Base-by-base conservation (phyloP, 2,329 filamentous ascomycete genomes). In the Elsinoe perseae region DNA sequence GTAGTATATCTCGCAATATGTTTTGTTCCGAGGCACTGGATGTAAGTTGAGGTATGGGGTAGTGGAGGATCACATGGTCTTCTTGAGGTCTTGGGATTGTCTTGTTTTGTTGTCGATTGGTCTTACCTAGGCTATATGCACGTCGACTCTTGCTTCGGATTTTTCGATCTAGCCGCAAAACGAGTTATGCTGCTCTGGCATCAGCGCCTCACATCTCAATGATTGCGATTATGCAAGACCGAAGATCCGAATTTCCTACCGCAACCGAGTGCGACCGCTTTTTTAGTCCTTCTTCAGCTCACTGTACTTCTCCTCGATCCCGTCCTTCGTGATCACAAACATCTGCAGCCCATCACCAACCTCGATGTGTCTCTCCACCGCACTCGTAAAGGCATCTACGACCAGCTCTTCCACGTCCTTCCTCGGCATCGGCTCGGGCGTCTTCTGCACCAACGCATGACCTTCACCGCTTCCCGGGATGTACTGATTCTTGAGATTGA, bases 401-500 rank as follows among this genome's bases (percentile, higher is more conserved):
- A 98, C 92, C 65, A 98, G 71, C 61, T 86, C 82, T 76, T 95
- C 87, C 25, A 95, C 92, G 59, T 86, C 83, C 56, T 80, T 75
- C 67, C 82, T 79, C 25, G 84, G 78, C 67, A 97, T 75, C 53
- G 88, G 87, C 66, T 84, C 77, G 23, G 78, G 70, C 70, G 83
- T 79, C 64, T 85, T 80, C 73, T 86, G 81, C 75, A 87, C 75
- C 65, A 96, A 76, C 55, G 84, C 85, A 72, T 95, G 87, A 42
- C 92, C 92, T 59, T 82, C 80, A 57, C 89, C 90, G 65, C 87
- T 92, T 46, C 86, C 88, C 9, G 92, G 90, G 56, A 93, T 80
- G 70, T 95, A 95, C 77, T 96, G 92, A 72, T 98, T 98, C 82
- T 96, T 98, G 80, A 92, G 92, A 77, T 97, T 97, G 77, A 98